Evolutionary conservation across 1,139 yeast genomes (phyloP).

Genomic region (Nakaseomyces bracarensis): DNA sequence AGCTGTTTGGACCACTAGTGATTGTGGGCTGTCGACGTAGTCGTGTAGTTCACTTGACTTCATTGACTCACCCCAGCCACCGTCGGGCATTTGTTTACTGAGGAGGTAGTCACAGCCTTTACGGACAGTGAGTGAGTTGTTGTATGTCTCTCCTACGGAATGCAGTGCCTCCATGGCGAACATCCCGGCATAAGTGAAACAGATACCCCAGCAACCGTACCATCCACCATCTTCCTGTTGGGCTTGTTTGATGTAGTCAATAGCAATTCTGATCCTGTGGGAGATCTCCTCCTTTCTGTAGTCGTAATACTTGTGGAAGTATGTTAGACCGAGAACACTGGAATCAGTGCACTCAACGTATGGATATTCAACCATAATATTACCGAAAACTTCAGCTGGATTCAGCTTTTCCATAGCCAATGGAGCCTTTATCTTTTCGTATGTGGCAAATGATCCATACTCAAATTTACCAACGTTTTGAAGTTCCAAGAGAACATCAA

Average conservation of each 20-base stretch:
- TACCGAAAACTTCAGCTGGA: conserved; percentile 97
- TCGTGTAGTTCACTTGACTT: conserved; percentile 68
- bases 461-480: conserved; percentile 79
- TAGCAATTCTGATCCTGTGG: conserved; percentile 62
- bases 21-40: conserved; percentile 56
- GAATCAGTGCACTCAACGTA: conserved; percentile 98
- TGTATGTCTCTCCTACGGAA: conserved; percentile 57
- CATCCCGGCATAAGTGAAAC: conserved; percentile 95
- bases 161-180: conserved; percentile 90
- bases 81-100: conserved; percentile 69
- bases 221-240: conserved; percentile 86
- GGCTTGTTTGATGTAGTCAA: conserved; percentile 55
- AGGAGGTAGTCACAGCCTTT: conserved; percentile 82
- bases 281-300: conserved; percentile 62
- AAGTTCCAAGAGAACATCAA: conserved; percentile 58
- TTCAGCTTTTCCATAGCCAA: conserved; percentile 68
- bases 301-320: conserved; percentile 56
- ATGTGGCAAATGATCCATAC: conserved; percentile 87
- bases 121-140: conserved; percentile 51
- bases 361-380: conserved; percentile 97
- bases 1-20: conserved; percentile 82
- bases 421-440: conserved; percentile 79
- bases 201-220: conserved; percentile 99
- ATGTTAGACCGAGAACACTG: conserved; percentile 77
- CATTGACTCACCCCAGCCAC: conserved; percentile 96